Conservation (phyloP, 192 early-diverging fungal genomes). For the Coemansia sp. region DNA sequence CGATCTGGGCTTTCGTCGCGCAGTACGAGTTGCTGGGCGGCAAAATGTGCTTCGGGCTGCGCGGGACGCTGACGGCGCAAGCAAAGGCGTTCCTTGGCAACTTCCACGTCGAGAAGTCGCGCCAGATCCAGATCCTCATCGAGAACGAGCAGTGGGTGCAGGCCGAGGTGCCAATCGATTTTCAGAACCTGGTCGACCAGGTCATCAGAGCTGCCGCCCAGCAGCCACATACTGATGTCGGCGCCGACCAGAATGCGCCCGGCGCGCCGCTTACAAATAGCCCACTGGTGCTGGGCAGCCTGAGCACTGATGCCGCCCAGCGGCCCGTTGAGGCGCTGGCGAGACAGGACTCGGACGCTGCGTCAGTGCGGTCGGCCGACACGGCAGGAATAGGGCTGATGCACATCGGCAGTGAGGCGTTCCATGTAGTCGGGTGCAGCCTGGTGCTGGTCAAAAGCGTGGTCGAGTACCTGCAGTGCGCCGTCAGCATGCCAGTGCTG, state of each 20-base stretch:
- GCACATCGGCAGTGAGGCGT: conserved; percentile 71
- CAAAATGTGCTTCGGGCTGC: conserved; percentile 87
- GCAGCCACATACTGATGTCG: neutral
- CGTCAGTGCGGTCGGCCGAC: conserved; percentile 42
- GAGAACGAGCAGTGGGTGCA: conserved; percentile 98
- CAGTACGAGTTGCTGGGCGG: conserved; percentile 78
- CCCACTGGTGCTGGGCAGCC: conserved; percentile 19
- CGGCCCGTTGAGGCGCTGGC: conserved; percentile 1
- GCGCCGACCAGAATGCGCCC: neutral
- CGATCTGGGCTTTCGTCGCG: conserved; percentile 81
- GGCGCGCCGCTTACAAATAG: conserved; percentile 10
- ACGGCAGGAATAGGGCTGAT: conserved; percentile 62
- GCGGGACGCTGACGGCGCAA: conserved; percentile 85
- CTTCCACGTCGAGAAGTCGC: conserved; percentile 92
- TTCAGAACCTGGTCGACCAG: conserved; percentile 80
- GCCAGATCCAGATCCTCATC: conserved; percentile 81
- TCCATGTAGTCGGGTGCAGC: conserved; percentile 86
- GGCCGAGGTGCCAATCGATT: conserved; percentile 90
- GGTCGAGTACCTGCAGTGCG: conserved; percentile 87
- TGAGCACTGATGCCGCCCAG: neutral
- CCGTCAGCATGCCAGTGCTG: conserved; percentile 74
- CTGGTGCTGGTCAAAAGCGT: conserved; percentile 88
- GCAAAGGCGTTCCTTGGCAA: conserved; percentile 87
- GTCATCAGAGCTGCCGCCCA: conserved; percentile 58
- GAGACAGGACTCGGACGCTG: conserved; percentile 38